Percentiles rank a stretch among this genome's conserved stretches.
These are phyloP conservation scores for Aquilaria yunnanensis DNA, from an alignment of 345 rosid species.

Conservation along the genomic window DNA sequence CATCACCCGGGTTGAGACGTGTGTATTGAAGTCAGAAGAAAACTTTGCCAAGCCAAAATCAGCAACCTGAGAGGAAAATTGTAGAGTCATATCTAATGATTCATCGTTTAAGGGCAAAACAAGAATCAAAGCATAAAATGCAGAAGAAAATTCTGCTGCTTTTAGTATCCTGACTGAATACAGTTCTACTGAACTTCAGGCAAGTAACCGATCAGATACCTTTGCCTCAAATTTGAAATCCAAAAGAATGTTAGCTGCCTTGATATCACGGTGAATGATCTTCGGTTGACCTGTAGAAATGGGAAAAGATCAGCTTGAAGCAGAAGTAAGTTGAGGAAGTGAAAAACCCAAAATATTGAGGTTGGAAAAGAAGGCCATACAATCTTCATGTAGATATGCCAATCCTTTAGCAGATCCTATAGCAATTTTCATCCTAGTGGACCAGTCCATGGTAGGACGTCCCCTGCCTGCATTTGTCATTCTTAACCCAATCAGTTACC, in stretches of 20 bases:
- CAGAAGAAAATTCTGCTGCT: too few relatives aligned
- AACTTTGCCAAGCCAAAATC: conserved; percentile 96
- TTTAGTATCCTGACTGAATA: too few relatives aligned
- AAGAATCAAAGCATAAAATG: too few relatives aligned
- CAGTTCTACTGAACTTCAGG: too few relatives aligned
- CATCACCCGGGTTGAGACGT: conserved; percentile 93
- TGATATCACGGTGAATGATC: conserved; percentile 91
- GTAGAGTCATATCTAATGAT: neutral
- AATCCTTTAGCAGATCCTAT: conserved; percentile 91
- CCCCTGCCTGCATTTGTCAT: conserved; percentile 42
- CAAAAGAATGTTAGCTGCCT: conserved; percentile 77
- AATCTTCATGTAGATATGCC: conserved; percentile 94
- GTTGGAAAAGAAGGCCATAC: conserved; percentile 32
- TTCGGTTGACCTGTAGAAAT: conserved; percentile 67
- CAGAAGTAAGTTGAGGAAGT: conserved; percentile 5
- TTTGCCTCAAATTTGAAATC: conserved; percentile 66
- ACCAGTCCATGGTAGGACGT: conserved; percentile 63
- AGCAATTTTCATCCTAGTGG: conserved; percentile 69
- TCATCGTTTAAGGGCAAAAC: too few relatives aligned
- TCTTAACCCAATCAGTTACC: neutral
- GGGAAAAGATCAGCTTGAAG: neutral
- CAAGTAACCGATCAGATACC: conserved; percentile 28
- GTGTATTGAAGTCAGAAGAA: conserved; percentile 56
- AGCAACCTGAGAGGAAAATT: conserved; percentile 48
- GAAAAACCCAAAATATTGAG: neutral